Evolutionary conservation across 192 early-diverging fungal genomes (phyloP).

Genomic region (Radiomyces spectabilis): DNA sequence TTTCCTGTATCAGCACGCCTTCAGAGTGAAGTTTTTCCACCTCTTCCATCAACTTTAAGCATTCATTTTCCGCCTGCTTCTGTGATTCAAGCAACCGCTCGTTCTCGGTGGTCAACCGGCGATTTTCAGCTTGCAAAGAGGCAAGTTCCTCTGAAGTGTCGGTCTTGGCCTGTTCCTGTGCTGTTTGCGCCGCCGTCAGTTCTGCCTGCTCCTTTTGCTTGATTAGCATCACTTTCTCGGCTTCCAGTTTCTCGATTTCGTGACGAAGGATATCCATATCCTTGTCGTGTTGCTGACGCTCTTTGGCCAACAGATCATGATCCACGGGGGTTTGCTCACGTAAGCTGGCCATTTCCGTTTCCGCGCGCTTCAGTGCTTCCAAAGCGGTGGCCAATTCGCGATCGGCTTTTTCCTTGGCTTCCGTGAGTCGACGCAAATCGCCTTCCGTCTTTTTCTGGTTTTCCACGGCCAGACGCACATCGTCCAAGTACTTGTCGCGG

Average conservation of each 20-base stretch:
- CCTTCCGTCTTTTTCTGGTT: conserved; percentile 24
- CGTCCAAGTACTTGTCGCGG: conserved; percentile 18
- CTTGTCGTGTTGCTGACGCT: conserved; percentile 5
- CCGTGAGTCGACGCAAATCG: conserved; percentile 7
- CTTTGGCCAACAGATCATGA: conserved; percentile 3
- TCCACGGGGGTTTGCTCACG: conserved; percentile 21
- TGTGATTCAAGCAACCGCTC: conserved; percentile 52
- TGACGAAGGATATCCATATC: conserved; percentile 19
- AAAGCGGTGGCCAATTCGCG: conserved; percentile 5
- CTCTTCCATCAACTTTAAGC: conserved; percentile 69
- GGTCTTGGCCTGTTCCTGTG: no score
- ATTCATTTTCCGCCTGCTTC: conserved; percentile 63
- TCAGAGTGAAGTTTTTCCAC: conserved; percentile 62
- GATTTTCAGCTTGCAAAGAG: conserved; percentile 45
- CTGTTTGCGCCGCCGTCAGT: no score
- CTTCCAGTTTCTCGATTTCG: conserved; percentile 39
- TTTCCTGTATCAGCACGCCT: no score
- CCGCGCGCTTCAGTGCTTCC: background rate
- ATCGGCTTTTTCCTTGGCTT: conserved; percentile 22
- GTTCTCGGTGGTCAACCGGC: conserved; percentile 38
- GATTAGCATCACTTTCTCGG: conserved; percentile 27
- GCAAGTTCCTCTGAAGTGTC: conserved; percentile 21
- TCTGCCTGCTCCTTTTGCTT: conserved; percentile 24
- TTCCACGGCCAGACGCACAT: conserved; percentile 12
- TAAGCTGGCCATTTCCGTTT: background rate